Percentiles rank a stretch among this genome's conserved stretches.
These are phyloP conservation scores for Penicillium silybi DNA, from an alignment of 495 filamentous ascomycete species.

Conservation along the genomic window DNA sequence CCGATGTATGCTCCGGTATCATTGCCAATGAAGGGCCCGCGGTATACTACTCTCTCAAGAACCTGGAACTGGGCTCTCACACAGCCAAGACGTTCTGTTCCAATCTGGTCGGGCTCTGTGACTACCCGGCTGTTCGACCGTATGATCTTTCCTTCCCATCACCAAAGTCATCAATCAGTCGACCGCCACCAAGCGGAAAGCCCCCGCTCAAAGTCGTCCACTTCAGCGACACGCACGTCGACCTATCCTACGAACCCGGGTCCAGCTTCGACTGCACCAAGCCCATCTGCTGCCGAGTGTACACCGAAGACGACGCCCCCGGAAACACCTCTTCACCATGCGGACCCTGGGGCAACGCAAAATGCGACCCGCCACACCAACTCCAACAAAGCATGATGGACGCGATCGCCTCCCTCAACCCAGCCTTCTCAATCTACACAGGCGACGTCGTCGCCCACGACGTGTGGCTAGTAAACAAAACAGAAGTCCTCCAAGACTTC, in stretches of 20 bases:
- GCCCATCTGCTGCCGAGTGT: constrained; percentile 53
- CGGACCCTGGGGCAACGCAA: constrained; percentile 43
- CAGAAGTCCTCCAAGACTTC: constrained; percentile 39
- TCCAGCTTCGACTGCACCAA: constrained; percentile 50
- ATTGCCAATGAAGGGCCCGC: constrained; percentile 48
- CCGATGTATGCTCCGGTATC: constrained; percentile 47
- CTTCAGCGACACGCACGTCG: constrained; percentile 55
- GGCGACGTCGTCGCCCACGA: constrained; percentile 31
- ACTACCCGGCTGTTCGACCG: constrained; percentile 39
- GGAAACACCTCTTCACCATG: constrained; percentile 43
- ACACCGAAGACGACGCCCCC: constrained; percentile 38
- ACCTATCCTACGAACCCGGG: constrained; percentile 47
- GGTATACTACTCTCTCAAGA: constrained; percentile 42
- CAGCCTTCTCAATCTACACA: constrained; percentile 29
- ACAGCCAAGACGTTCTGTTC: constrained; percentile 48
- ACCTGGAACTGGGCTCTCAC: constrained; percentile 41
- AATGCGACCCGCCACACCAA: constrained; percentile 47
- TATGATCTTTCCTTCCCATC: constrained; percentile 44
- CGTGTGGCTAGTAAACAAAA: constrained; percentile 26
- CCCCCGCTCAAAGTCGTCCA: constrained; percentile 50
- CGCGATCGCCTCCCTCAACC: constrained; percentile 34
- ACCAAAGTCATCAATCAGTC: constrained; percentile 33
- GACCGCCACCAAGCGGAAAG: constrained; percentile 42
- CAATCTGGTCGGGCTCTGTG: constrained; percentile 47
- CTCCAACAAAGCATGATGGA: constrained; percentile 52